Conservation (phyloP, 495 filamentous ascomycete species). For the Glarea lozoyensis region DNA sequence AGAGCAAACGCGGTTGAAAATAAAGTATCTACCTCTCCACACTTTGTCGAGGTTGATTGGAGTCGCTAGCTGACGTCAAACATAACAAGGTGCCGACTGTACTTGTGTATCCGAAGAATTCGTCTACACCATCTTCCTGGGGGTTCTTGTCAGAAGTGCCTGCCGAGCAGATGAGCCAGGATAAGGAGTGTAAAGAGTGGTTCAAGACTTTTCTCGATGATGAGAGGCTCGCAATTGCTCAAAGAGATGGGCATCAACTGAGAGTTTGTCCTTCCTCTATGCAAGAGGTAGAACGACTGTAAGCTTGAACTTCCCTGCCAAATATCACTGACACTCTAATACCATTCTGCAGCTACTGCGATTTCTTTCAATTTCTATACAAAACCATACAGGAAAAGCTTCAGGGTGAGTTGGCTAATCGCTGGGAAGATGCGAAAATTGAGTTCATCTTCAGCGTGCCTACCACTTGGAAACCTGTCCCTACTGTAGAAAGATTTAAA, state of each 20-base stretch:
- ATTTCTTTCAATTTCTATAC: constrained; percentile 23
- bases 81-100: constrained; percentile 32
- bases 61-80: too few species aligned
- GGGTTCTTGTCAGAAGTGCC: constrained; percentile 27
- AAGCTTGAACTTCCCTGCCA: constrained; percentile 45
- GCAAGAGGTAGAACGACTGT: constrained; percentile 19
- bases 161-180: constrained; percentile 21
- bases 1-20: constrained; percentile 30
- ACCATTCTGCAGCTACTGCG: constrained; percentile 5
- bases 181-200: constrained; percentile 30
- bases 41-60: too few species aligned
- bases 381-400: constrained; percentile 30
- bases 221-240: constrained; percentile 17
- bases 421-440: constrained; percentile 40
- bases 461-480: constrained; percentile 54
- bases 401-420: constrained; percentile 22
- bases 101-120: constrained; percentile 27
- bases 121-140: constrained; percentile 25
- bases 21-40: constrained; percentile 25
- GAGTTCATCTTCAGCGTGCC: constrained; percentile 62
- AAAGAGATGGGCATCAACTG: not conserved
- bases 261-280: constrained; percentile 1
- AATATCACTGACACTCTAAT: constrained; percentile 37
- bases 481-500: constrained; percentile 48
- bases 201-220: constrained; percentile 35